Conservation (phyloP, 2,329 filamentous ascomycete genomes). For the Aciculosporium take region DNA sequence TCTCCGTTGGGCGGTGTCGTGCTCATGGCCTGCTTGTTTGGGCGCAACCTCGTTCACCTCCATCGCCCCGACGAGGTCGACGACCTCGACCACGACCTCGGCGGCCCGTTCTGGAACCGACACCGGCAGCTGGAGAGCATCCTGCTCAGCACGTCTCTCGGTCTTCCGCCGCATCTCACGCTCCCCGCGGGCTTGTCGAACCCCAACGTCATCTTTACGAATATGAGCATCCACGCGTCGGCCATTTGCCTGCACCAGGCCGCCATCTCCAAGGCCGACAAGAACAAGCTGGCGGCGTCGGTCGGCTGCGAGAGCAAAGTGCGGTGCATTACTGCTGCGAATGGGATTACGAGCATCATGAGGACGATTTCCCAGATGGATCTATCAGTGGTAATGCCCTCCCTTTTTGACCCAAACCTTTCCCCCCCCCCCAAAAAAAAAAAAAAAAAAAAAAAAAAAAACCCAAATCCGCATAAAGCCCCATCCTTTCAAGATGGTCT, state of each 20-base stretch:
- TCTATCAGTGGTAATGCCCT: conserved; percentile 52
- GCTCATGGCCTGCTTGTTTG: conserved; percentile 78
- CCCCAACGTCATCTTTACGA: conserved; percentile 80
- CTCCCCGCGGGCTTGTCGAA: conserved; percentile 62
- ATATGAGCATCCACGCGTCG: conserved; percentile 94
- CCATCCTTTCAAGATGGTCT: too few species aligned
- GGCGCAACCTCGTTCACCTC: conserved; percentile 78
- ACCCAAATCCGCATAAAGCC: not conserved
- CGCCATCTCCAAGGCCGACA: conserved; percentile 93
- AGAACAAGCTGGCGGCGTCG: conserved; percentile 60
- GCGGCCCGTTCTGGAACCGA: conserved; percentile 90
- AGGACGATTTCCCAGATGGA: conserved; percentile 86
- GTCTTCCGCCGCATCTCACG: conserved; percentile 66
- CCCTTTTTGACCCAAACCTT: too few species aligned
- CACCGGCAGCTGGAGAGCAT: conserved; percentile 84
- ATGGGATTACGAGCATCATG: conserved; percentile 92
- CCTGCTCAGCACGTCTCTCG: conserved; percentile 72
- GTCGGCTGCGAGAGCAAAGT: conserved; percentile 84
- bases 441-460: too few species aligned
- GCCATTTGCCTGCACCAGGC: conserved; percentile 97
- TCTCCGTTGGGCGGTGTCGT: conserved; percentile 69
- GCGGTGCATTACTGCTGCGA: conserved; percentile 82
- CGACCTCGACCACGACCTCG: conserved; percentile 73
- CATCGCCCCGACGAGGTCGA: conserved; percentile 74
- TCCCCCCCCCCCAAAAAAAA: too few species aligned